Evolutionary conservation across 164 flowering plant genomes (phyloP).

Genomic region (Malania oleifera): DNA sequence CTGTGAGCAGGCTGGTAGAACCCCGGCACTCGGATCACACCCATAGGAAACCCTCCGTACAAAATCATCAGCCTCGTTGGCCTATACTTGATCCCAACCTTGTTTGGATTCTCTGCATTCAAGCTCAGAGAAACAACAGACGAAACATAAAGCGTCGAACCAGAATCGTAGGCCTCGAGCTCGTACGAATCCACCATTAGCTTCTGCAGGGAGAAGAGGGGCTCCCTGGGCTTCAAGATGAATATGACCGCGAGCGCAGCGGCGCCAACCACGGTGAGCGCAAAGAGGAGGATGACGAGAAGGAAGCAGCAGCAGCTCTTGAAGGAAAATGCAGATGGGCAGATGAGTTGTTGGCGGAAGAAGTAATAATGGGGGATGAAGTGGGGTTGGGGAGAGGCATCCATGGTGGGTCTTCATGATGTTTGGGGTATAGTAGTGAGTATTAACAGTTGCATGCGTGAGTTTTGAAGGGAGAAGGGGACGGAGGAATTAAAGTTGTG

Average conservation of each 20-base stretch:
- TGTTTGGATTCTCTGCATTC: constrained; percentile 42
- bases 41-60: constrained; percentile 28
- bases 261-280: constrained; percentile 13
- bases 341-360: constrained; percentile 11
- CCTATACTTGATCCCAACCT: constrained; percentile 31
- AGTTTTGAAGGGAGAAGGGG: too few species aligned
- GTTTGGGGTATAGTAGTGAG: too few species aligned
- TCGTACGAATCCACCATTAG: constrained; percentile 28
- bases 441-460: too few species aligned
- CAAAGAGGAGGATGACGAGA: constrained; percentile 17
- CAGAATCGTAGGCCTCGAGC: constrained; percentile 16
- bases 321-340: constrained; percentile 21
- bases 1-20: constrained; percentile 49
- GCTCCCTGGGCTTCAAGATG: constrained; percentile 38
- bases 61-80: constrained; percentile 28
- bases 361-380: too few species aligned
- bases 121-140: constrained; percentile 28
- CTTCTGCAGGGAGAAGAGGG: constrained; percentile 31
- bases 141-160: constrained; percentile 24
- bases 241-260: constrained; percentile 22
- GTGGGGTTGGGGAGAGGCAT: too few species aligned
- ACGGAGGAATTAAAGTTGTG: too few species aligned
- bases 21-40: constrained; percentile 28
- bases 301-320: constrained; percentile 28
- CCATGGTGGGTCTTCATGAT: too few species aligned